These are phyloP conservation scores for Alternaria arborescens DNA, from an alignment of 2,329 filamentous ascomycete genomes.

Conservation along the genomic window DNA sequence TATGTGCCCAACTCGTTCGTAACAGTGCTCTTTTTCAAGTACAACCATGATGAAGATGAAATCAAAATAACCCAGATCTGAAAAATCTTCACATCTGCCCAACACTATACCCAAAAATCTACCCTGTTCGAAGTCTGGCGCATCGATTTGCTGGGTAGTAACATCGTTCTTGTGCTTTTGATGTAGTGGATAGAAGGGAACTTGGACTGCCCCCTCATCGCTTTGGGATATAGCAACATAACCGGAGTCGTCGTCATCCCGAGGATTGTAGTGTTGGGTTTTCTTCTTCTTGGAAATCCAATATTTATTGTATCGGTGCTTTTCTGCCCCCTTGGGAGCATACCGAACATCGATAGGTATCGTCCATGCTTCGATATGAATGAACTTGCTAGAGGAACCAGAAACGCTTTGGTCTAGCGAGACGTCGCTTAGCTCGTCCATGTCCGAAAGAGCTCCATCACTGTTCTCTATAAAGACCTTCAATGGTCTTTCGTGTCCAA, in stretches of 20 bases:
- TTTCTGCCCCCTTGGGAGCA: no score
- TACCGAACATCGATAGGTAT: not conserved
- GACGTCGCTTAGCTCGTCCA: not conserved
- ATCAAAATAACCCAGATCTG: no score
- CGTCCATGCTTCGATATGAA: not conserved
- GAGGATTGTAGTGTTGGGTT: no score
- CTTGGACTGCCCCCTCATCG: accelerated
- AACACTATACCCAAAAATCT: not conserved
- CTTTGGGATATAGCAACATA: not conserved
- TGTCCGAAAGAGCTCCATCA: not conserved
- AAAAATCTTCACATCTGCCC: accelerated
- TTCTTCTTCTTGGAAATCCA: no score
- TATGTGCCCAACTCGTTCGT: not conserved
- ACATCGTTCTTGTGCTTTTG: not conserved
- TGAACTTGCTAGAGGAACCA: not conserved
- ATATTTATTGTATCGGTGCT: not conserved
- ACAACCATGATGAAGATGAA: not conserved
- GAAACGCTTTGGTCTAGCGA: not conserved
- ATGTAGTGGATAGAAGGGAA: not conserved
- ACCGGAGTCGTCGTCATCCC: not conserved
- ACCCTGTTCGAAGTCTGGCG: not conserved
- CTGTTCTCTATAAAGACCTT: not conserved
- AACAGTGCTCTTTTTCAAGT: not conserved
- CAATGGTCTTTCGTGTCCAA: not conserved
- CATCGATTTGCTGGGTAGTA: not conserved